A percentile compares a stretch with the other conserved stretches of the same genome.
These are phyloP conservation scores for Neonectria sp. DNA, from an alignment of 2,329 filamentous ascomycete species.

Conservation along the genomic window DNA sequence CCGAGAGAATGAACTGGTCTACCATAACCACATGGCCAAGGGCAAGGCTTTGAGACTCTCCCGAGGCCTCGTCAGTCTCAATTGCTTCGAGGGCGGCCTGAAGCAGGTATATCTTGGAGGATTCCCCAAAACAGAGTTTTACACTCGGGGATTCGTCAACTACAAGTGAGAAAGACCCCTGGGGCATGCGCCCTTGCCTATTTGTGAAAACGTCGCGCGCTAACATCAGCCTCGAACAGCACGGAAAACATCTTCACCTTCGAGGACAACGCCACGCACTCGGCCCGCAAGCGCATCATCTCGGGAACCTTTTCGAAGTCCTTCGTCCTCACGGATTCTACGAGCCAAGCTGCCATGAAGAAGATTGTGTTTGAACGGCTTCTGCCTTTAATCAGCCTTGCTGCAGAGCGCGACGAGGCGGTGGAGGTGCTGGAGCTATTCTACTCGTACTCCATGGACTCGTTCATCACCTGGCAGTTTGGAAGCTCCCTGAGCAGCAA, in stretches of 20 bases:
- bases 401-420: constrained; percentile 13
- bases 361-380: constrained; percentile 26
- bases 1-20: constrained; percentile 25
- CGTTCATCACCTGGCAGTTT: constrained; percentile 35
- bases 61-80: constrained; percentile 18
- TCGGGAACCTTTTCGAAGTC: constrained; percentile 33
- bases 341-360: constrained; percentile 13
- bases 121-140: constrained; percentile 27
- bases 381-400: constrained; percentile 4
- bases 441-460: constrained; percentile 35
- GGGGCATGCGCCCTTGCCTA: too few relatives aligned
- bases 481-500: constrained; percentile 26
- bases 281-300: constrained; percentile 32
- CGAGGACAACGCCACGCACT: constrained; percentile 27
- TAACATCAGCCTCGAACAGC: background rate
- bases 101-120: constrained; percentile 22
- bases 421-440: constrained; percentile 27
- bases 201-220: too few relatives aligned
- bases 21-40: constrained; percentile 11
- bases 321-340: constrained; percentile 17
- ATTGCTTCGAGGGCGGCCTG: constrained; percentile 14
- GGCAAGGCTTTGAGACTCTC: constrained; percentile 19
- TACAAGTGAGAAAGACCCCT: constrained; percentile 8
- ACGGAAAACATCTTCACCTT: constrained; percentile 29
- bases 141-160: constrained; percentile 20